Evolutionary conservation across 2,329 filamentous ascomycete species (phyloP), one percentile per base, ranked within the genome.

Genomic region (Nakataea oryzae): DNA sequence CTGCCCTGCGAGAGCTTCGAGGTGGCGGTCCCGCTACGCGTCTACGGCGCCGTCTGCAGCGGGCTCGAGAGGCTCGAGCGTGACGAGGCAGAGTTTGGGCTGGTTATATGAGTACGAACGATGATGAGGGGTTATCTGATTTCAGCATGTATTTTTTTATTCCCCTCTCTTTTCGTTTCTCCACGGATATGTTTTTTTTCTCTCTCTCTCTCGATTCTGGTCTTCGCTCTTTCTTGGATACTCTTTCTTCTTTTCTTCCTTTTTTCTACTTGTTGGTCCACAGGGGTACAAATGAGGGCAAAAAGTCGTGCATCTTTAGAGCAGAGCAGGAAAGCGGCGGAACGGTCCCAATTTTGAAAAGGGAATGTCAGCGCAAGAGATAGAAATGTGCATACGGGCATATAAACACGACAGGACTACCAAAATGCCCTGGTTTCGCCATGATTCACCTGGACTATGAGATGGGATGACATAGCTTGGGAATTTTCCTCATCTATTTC

Each of bases 1-100:
- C 70, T 96, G 60, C 82, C 86, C 11, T 93, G 91, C 68, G 92
- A 96, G 77, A 96, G 90, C 69, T 96, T 96, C 74, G 92, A 96
- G 74, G 89, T 96, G 57, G 85, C 86, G 41, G 91, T 96, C 57
- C 92, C 92, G 29, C 77, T 97, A 66, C 85, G 86, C 60, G 89
- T 97, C 12, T 96, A 96, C 70, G 86, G 86, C 54, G 83, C 84
- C 24, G 79, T 83, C 47, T 81, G 81, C 63, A 81, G 77, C 61
- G 82, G 82, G 9, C 70, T 86, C 63, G 83, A 85, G 71, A 77
- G 76, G 64, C 69, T 84, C 61, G 82, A 85, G 69, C 73, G 81
- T 62, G 82, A 85, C 57, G 80, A 83, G 68, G 80, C 76, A n/a
- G 60, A 61, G 55, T 54, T 13, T 6, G 60, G 60, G 41, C 72